Evolutionary conservation across 371 early-diverging fungal genomes (phyloP), one percentile per base, ranked within the genome.

Genomic region (Lichtheimia ornata): DNA sequence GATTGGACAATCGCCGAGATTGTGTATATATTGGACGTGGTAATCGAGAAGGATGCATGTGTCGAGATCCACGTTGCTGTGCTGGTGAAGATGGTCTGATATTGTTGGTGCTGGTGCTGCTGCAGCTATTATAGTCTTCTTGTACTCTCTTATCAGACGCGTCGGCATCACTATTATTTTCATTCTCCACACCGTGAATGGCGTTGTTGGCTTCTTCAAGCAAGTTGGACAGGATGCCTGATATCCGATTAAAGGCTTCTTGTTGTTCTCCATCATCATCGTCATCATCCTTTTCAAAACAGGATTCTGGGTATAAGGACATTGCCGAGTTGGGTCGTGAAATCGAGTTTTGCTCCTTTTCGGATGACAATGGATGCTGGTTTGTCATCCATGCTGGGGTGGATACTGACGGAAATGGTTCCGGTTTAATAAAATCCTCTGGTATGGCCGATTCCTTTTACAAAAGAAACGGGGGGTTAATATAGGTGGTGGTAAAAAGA

Each of bases 161-260:
- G 35, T 35, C 35, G 35, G 35, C 11, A 35, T 35, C 35, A 35
- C 35, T 35, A 35, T 35, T 35, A 35, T 59, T 67, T 45, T 74
- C 72, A 18, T 62, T 43, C 44, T 73, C 68, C 11, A 67, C 63
- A n/a, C 62, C 67, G 27, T 74, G 47, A 0, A 75, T 76, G 14
- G 79, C 79, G 22, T 76, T 68, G 43, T 76, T 79, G 4, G 79
- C 79, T 59, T 79, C 77, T 58, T 79, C 74, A 52, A 79, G 71
- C 17, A 79, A 58, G 52, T 65, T 74, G 25, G 67, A 59, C 7
- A 79, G 35, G 5, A 76, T 79, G 43, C 61, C 74, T 15, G 77
- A 74, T 56, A 79, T 79, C 30, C 80, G 69, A 50, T 79, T 75
- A 44, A 79, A 69, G 13, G 75, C 59, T 18, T 70, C 62, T 51